Base-by-base conservation (phyloP, 208 protist genomes). In the Crithidia mellificae region DNA sequence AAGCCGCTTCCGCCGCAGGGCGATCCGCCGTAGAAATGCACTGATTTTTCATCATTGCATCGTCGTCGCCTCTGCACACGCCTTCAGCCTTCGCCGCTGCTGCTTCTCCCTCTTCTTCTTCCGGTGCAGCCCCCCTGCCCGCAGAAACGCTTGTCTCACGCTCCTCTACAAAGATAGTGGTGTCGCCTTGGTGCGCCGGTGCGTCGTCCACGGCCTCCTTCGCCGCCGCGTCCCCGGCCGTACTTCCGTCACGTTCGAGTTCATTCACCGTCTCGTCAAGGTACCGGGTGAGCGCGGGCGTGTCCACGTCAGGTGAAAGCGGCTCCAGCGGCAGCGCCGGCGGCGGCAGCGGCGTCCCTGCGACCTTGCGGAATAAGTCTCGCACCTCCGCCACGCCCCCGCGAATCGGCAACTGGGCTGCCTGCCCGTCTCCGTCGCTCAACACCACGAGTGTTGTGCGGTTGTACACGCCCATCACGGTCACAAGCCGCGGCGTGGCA, bases 391-490 rank as follows among this genome's bases (percentile, higher is more conserved):
- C 43, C 15, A 59, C 63, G 6, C 77, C 67, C n/a, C 47, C 43
- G 25, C 17, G 49, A n/a, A 75, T 47, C 5, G 55, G 17, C 17
- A 75, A 44, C 55, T 55, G 53, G 58, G 68, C 76, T 9, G 68
- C 76, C 39, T 81, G 63, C 9, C 53, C 29, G 1, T 63, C 75
- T 7, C 72, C 74, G 5, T 88, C 85, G 1, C 34, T 46, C 36
- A 86, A 39, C 15, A 84, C 64, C 24, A 88, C 50, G 22, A 88
- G 64, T 55, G 74, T 70, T 41, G 56, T 73, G 11, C 78, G 72
- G 41, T 68, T 66, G 51, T 69, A 58, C n/a, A 80, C 50, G 5
- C 85, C 85, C 63, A 90, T 62, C 39, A 86, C 77, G 2, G 51
- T 76, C 53, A 57, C 54, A n/a, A n/a, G n/a, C n/a, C n/a, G n/a